Evolutionary conservation across 441 rosid species (phyloP), one percentile per base, ranked within the genome.

Genomic region (Mallotus japonicus): DNA sequence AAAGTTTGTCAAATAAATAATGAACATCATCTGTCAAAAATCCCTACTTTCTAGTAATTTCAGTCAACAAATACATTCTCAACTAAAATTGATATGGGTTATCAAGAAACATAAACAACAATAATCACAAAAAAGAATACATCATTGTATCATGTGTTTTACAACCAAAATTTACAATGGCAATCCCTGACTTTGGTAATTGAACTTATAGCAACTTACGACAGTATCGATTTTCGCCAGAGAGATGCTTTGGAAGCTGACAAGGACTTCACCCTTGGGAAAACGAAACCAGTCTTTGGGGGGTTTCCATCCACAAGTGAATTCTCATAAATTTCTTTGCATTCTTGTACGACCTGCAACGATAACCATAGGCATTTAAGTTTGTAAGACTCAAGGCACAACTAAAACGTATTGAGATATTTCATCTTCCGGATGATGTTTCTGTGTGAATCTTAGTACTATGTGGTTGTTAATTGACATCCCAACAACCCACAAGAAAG

Each of bases 271-370:
- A 96, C 90, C 82, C 81, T 87, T 0, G 97, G 85, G 82, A 93
- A 96, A 12, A 96, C 87, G 66, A 92, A 90, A 67, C 99, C 98
- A 0, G 96, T 79, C 87, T 82, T 93, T 8, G 93, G 90, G 8
- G 99, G 96, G 19, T 85, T 89, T 66, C 99, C 99, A 72, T 86
- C 91, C 62, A 89, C 83, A 44, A 87, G 89, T 6, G 97, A 87
- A 71, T 96, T 92, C 85, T 90, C 98, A 37, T 92, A 93, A 54
- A 96, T 93, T 74, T 93, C 99, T 83, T 78, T 93, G 88, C 98
- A 96, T 77, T 96, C 99, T 82, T 92, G 98, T 65, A 92, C 93
- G 44, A 96, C 98, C 98, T 95, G 88, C 13, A 19, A 56, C 75
- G 82, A 19, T 57, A 12, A 71, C 37, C 24, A 32, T 34, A 64